Evolutionary conservation across 2,329 filamentous ascomycete genomes (phyloP), one percentile per base, ranked within the genome.

Genomic region (Dactylellina sp.): DNA sequence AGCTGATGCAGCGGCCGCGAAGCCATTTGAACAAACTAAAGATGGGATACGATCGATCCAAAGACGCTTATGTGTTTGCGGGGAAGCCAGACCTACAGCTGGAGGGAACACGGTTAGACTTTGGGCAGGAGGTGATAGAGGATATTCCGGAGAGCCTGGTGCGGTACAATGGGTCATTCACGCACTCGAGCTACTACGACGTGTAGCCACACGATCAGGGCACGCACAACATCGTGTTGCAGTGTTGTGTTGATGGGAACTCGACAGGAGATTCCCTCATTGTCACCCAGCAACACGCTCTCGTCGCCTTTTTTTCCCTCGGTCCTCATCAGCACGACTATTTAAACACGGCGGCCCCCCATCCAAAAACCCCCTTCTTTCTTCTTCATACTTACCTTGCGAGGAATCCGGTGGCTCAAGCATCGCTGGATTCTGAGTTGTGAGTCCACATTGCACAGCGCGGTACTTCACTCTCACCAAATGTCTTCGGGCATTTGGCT

Each of bases 351-450:
- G 1, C 12, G 6, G 32, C 22, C 60, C 22, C 46, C 14, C 47
- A n/a, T 6, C 18, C 37, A 28, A 32, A 40, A 11, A 12, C 32
- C 32, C n/a, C 22, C 22, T 35, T 44, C 46, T 63, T 53, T 44
- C 20, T 14, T 63, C 46, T 5, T 63, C 46, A 63, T 63, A 63
- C 60, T 63, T 63, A 63, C 60, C 60, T 63, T 63, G 16, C 46
- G 20, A 35, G n/a, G 24, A 46, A 37, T 4, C 14, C 35, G 11
- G 20, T 35, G 16, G 47, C 22, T 63, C 47, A 55, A 12, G n/a
- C 42, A 44, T 53, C n/a, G 35, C n/a, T 14, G 60, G 7, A 14
- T 35, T 35, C 18, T 18, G 35, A 25, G 25, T 16, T 24, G 49
- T 32, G 9, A 28, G 46, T 63, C 18, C 16, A 14, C 60, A 63